These are phyloP conservation scores for Pelagomonas calceolata DNA, from an alignment of 108 stramenopile species.

Conservation along the genomic window DNA sequence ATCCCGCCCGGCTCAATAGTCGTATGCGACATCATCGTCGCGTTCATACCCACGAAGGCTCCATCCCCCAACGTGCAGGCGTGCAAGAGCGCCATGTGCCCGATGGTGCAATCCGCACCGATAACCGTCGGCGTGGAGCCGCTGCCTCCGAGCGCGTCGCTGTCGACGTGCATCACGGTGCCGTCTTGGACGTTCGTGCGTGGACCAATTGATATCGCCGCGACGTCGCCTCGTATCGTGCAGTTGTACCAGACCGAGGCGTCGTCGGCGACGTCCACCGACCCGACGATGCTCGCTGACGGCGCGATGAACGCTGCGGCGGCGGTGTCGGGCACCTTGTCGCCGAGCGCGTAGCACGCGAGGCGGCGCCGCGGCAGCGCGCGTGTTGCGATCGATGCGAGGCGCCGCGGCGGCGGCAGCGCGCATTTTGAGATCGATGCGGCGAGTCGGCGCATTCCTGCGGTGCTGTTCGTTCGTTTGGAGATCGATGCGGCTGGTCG, in stretches of 20 bases:
- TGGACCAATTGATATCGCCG: slow-evolving; percentile 17
- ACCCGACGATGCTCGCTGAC: slow-evolving; percentile 18
- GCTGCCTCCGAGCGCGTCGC: not conserved
- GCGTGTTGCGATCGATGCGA: too few species aligned
- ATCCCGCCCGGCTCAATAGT: not conserved
- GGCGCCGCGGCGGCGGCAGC: too few species aligned
- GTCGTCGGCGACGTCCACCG: slow-evolving; percentile 7
- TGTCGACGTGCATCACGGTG: slow-evolving; percentile 10
- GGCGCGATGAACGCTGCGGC: slow-evolving; percentile 17
- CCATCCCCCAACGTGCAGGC: slow-evolving; percentile 11
- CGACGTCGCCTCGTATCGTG: slow-evolving; percentile 18
- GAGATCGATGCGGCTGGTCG: too few species aligned
- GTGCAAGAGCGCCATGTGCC: slow-evolving; percentile 21
- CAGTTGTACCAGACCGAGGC: slow-evolving; percentile 19
- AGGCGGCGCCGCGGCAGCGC: too few species aligned
- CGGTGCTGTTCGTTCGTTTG: too few species aligned
- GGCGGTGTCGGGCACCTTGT: not conserved
- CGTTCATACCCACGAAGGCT: slow-evolving; percentile 19
- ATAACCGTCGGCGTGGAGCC: slow-evolving; percentile 8
- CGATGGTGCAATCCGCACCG: slow-evolving; percentile 15
- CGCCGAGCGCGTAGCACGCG: too few species aligned
- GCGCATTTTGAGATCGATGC: too few species aligned
- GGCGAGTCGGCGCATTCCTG: too few species aligned
- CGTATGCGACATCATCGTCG: slow-evolving; percentile 1
- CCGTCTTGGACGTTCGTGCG: slow-evolving; percentile 25